A percentile compares a stretch with the other conserved stretches of the same genome.
Conservation (phyloP, 441 rosid species). For the Populus tomentosa region DNA sequence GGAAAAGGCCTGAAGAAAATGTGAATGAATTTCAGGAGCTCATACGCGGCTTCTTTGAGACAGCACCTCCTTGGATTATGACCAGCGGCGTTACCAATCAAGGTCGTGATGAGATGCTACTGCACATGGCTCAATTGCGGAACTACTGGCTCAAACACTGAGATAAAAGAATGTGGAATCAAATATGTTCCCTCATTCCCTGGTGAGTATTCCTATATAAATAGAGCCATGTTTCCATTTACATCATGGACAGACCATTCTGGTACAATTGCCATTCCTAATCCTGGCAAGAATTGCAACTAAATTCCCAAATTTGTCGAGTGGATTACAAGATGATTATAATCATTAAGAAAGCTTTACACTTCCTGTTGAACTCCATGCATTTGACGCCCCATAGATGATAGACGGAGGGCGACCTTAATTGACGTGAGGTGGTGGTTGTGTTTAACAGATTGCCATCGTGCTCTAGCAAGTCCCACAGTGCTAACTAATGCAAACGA, state of each 20-base stretch:
- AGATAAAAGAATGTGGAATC: not conserved
- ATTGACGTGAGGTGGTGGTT: not conserved
- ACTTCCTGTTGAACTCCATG: not conserved
- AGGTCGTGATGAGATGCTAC: constrained; percentile 89
- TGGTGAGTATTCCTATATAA: not conserved
- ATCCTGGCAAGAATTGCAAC: not conserved
- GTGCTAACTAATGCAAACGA: not conserved
- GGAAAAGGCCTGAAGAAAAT: constrained; percentile 80
- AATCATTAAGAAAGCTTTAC: not conserved
- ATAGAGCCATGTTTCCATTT: not conserved
- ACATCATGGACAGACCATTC: not conserved
- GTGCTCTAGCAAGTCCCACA: not conserved
- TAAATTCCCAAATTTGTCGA: not conserved
- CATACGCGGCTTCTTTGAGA: constrained; percentile 65
- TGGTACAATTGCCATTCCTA: not conserved
- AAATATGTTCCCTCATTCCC: not conserved
- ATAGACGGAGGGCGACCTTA: not conserved
- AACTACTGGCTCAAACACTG: constrained; percentile 92
- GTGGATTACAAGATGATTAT: not conserved
- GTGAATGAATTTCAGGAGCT: constrained; percentile 68
- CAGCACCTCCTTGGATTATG: constrained; percentile 96
- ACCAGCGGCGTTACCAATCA: constrained; percentile 91
- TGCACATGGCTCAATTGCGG: constrained; percentile 91
- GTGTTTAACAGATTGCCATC: not conserved
- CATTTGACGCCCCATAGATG: not conserved